phyloP scores from a whole-genome alignment of 2,329 filamentous ascomycete genomes.

The Cordyceps javanica region DNA sequence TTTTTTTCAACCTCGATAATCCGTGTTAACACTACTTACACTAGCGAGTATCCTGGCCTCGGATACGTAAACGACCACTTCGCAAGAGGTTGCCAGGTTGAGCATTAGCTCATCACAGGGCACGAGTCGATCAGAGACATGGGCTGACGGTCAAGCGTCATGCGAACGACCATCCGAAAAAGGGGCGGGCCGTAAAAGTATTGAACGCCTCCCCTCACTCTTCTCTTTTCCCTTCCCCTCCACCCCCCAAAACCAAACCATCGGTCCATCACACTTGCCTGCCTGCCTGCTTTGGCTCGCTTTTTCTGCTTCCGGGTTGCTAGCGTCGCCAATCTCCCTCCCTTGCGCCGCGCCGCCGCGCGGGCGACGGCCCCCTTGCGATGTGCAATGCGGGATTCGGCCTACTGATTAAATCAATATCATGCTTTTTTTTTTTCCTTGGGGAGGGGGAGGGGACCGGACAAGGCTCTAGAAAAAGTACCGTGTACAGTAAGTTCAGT shows the following conservation, averaged over 20 bases:
- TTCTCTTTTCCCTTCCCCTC: too few relatives aligned
- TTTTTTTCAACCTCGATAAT: too few relatives aligned
- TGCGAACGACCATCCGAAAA: conserved; percentile 6
- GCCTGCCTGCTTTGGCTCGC: neutral
- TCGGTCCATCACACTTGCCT: too few relatives aligned
- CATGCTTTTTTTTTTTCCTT: too few relatives aligned
- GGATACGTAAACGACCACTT: neutral
- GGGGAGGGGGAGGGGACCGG: too few relatives aligned
- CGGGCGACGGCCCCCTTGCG: too few relatives aligned
- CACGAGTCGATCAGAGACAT: conserved; percentile 15
- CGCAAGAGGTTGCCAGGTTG: neutral
- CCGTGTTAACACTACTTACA: too few relatives aligned
- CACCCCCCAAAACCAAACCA: too few relatives aligned
- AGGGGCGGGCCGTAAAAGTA: neutral
- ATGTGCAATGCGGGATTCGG: neutral
- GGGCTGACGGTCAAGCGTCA: conserved; percentile 9
- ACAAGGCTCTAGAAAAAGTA: too few relatives aligned
- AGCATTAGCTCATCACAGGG: neutral
- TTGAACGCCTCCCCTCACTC: neutral
- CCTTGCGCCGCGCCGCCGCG: conserved; percentile 2
- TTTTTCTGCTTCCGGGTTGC: neutral
- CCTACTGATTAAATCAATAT: neutral
- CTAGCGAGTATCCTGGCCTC: too few relatives aligned
- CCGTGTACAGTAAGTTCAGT: too few relatives aligned
- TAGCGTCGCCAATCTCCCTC: conserved; percentile 11